Evolutionary conservation across 352 stramenopile genomes (phyloP).

Genomic region (Elongisporangium prolatum): DNA sequence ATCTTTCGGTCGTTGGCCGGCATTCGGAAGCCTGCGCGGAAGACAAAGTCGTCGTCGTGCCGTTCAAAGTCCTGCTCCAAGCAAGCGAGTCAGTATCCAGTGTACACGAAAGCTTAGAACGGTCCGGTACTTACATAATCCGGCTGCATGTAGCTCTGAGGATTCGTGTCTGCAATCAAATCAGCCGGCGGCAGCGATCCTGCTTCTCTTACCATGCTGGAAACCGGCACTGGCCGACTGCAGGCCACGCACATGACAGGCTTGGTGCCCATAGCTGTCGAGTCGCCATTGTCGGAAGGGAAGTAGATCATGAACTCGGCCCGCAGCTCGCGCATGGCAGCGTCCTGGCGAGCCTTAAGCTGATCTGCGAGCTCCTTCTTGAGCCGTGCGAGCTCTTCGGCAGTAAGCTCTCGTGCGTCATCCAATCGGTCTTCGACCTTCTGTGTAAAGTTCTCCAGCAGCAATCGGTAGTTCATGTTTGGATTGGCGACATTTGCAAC

Average conservation of each 20-base stretch:
- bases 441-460: slow-evolving; percentile 71
- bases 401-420: slow-evolving; percentile 52
- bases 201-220: slow-evolving; percentile 40
- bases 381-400: slow-evolving; percentile 56
- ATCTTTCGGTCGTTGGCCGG: slow-evolving; percentile 68
- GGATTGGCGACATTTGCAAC: slow-evolving; percentile 31
- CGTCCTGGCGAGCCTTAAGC: slow-evolving; percentile 45
- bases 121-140: slow-evolving; percentile 18
- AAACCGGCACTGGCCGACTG: slow-evolving; percentile 70
- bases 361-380: slow-evolving; percentile 66
- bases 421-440: slow-evolving; percentile 68
- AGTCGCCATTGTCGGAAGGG: slow-evolving; percentile 40
- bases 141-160: slow-evolving; percentile 10
- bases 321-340: slow-evolving; percentile 54
- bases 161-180: slow-evolving; percentile 16
- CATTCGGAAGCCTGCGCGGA: slow-evolving; percentile 81
- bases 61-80: slow-evolving; percentile 49
- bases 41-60: slow-evolving; percentile 74
- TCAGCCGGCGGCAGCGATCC: slow-evolving; percentile 42
- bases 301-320: slow-evolving; percentile 59
- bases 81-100: slow-evolving; percentile 8
- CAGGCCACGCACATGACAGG: slow-evolving; percentile 81
- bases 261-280: slow-evolving; percentile 74
- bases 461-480: slow-evolving; percentile 61
- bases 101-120: slow-evolving; percentile 4